phyloP scores from a whole-genome alignment of 1,284 basidiomycete genomes.

The Sporisorium sorghi region DNA sequence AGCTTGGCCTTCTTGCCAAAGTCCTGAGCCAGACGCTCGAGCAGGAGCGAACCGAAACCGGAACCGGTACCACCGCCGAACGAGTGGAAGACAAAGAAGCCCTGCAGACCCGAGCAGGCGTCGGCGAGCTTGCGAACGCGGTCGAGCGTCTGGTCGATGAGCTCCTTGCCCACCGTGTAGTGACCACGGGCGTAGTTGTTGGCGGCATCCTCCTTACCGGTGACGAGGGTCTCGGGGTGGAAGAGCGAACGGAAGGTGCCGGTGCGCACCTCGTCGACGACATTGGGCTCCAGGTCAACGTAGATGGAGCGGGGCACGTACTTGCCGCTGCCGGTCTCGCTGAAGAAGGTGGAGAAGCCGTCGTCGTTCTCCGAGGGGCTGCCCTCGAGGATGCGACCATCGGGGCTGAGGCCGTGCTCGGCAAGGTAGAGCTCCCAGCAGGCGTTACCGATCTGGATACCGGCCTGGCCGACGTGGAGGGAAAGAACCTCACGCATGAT shows the following conservation, averaged over 20 bases:
- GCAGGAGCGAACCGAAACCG: conserved; percentile 95
- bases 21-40: conserved; percentile 95
- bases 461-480: conserved; percentile 92
- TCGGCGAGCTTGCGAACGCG: conserved; percentile 94
- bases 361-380: conserved; percentile 81
- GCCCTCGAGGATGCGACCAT: conserved; percentile 72
- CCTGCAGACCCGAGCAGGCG: conserved; percentile 97
- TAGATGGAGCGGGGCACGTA: conserved; percentile 98
- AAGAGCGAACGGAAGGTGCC: conserved; percentile 94
- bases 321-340: conserved; percentile 72
- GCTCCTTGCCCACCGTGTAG: conserved; percentile 96
- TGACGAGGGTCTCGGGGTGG: conserved; percentile 98
- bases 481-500: conserved; percentile 80
- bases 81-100: conserved; percentile 99
- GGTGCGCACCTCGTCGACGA: conserved; percentile 93
- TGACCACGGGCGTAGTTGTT: conserved; percentile 87
- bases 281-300: conserved; percentile 93
- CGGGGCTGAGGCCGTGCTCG: conserved; percentile 85
- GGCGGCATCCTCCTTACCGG: conserved; percentile 98
- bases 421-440: conserved; percentile 93
- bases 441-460: conserved; percentile 78
- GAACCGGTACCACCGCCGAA: conserved; percentile 99
- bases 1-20: conserved; percentile 99
- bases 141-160: conserved; percentile 85
- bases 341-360: conserved; percentile 91